phyloP scores from a whole-genome alignment of 305 asterid species.

The Fraxinus angustifolia region DNA sequence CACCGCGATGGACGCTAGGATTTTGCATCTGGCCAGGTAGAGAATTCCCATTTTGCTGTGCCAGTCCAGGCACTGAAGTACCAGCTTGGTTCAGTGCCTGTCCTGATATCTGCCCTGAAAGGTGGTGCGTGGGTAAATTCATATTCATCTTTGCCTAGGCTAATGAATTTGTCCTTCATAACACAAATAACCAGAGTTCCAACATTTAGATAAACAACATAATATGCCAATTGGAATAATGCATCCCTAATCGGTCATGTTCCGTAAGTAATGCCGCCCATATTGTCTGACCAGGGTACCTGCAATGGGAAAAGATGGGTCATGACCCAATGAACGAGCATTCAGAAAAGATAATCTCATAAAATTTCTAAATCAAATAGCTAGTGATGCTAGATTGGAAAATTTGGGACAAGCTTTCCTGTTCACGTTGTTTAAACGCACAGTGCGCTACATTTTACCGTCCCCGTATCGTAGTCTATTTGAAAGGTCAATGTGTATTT shows the following conservation, averaged over 20 bases:
- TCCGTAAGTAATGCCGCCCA: constrained; percentile 21
- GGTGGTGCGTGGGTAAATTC: constrained; percentile 46
- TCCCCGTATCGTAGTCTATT: neutral
- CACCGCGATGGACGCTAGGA: constrained; percentile 48
- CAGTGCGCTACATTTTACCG: neutral
- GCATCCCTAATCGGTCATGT: constrained; percentile 24
- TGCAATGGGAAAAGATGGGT: neutral
- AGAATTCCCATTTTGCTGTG: constrained; percentile 66
- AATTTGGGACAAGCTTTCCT: neutral
- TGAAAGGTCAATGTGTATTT: neutral
- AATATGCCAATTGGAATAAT: constrained; percentile 15
- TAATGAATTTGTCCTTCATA: constrained; percentile 21
- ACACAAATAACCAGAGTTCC: constrained; percentile 25
- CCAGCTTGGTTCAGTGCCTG: constrained; percentile 72
- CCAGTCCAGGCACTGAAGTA: constrained; percentile 45
- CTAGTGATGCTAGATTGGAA: neutral
- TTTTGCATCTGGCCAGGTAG: constrained; percentile 66
- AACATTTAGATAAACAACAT: constrained; percentile 11
- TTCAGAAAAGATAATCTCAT: constrained; percentile 5
- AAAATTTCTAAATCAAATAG: neutral
- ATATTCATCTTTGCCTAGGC: constrained; percentile 46
- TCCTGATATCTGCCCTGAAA: constrained; percentile 68
- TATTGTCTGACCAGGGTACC: neutral
- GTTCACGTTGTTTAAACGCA: constrained; percentile 4
- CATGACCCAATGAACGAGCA: neutral